Conservation (phyloP, 1,284 basidiomycete genomes). For the Apiotrichum akiyoshidainum region DNA sequence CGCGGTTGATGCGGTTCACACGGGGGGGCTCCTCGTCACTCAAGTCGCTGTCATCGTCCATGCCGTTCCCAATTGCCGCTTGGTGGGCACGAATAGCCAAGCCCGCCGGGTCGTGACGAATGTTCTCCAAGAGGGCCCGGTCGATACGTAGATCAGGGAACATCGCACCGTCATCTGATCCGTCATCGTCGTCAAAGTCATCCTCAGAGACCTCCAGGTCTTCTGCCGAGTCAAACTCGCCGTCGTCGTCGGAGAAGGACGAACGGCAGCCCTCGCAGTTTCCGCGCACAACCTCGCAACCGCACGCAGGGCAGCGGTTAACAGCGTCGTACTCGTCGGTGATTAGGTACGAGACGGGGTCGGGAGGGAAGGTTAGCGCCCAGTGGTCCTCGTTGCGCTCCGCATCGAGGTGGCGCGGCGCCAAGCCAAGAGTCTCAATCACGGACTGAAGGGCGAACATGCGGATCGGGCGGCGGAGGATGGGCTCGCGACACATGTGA, state of each 20-base stretch:
- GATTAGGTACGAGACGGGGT: conserved; percentile 28
- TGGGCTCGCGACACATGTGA: conserved; percentile 41
- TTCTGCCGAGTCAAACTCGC: conserved; percentile 10
- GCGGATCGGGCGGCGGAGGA: conserved; percentile 40
- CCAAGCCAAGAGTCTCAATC: conserved; percentile 35
- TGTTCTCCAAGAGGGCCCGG: not conserved
- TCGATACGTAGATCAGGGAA: not conserved
- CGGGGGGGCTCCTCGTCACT: not conserved
- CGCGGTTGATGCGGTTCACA: too few species aligned
- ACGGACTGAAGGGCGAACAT: conserved; percentile 37
- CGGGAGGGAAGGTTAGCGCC: conserved; percentile 32
- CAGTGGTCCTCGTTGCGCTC: conserved; percentile 29
- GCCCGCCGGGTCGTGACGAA: too few species aligned
- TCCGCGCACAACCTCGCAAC: conserved; percentile 34
- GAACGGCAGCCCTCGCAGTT: conserved; percentile 33
- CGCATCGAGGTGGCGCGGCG: not conserved
- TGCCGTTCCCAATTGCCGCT: not conserved
- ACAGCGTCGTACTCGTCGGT: conserved; percentile 32
- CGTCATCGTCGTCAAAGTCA: not conserved
- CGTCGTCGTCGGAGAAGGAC: conserved; percentile 30
- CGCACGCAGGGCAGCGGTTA: conserved; percentile 39
- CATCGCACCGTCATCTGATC: not conserved
- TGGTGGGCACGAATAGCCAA: too few species aligned
- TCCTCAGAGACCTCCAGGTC: not conserved
- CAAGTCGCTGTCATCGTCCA: not conserved